These are phyloP conservation scores for Apiospora rasikravindrae DNA, from an alignment of 2,329 filamentous ascomycete species.

Conservation along the genomic window DNA sequence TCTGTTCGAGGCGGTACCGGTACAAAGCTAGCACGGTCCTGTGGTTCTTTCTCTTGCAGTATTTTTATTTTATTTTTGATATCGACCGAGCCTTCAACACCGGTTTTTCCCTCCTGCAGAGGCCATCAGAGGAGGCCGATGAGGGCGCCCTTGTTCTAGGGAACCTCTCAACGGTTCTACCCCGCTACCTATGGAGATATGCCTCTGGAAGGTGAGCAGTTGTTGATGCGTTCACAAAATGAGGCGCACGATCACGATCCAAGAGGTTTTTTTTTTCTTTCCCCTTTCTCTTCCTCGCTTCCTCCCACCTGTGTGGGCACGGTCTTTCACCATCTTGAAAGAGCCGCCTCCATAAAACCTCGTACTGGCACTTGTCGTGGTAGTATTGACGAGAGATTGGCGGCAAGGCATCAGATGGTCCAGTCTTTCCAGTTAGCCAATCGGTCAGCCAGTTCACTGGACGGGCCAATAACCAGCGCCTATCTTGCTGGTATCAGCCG, in stretches of 20 bases:
- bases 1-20: slow-evolving; percentile 9
- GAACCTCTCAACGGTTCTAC: neutral
- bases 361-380: slow-evolving; percentile 7
- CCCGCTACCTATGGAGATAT: slow-evolving; percentile 10
- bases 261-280: neutral
- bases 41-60: neutral
- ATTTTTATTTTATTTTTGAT: neutral
- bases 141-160: neutral
- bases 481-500: slow-evolving; percentile 16
- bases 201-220: neutral
- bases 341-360: slow-evolving; percentile 16
- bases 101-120: neutral
- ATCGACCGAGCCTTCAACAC: neutral
- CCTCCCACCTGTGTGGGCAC: slow-evolving; percentile 12
- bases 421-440: slow-evolving; percentile 27
- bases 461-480: slow-evolving; percentile 26
- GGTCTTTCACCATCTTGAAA: neutral
- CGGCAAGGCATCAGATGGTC: slow-evolving; percentile 32
- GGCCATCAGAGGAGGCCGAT: neutral
- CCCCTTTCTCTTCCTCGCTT: neutral
- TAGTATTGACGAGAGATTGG: slow-evolving; percentile 24
- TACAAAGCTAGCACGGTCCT: slow-evolving; percentile 19
- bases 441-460: slow-evolving; percentile 28
- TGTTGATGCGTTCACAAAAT: neutral
- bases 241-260: slow-evolving; percentile 3